Conservation (phyloP, 1,284 basidiomycete genomes). For the Ceraceosorus guamensis region DNA sequence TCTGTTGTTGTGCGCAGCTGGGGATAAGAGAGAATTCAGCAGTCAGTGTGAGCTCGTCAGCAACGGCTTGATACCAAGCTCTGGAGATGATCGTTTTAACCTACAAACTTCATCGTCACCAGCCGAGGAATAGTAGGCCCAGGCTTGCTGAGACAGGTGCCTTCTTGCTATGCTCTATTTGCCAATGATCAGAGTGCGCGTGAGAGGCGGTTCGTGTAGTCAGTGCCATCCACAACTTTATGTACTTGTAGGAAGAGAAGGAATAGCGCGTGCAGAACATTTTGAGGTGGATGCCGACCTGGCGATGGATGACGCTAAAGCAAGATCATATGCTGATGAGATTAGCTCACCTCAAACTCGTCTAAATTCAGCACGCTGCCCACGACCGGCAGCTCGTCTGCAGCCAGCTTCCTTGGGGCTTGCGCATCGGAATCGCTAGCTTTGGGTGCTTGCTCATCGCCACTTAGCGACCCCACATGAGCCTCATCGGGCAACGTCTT, state of each 20-base stretch:
- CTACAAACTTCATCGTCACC: constrained; percentile 55
- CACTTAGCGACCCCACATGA: constrained; percentile 65
- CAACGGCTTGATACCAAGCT: neutral
- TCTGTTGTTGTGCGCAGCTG: too few species aligned
- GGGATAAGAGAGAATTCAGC: neutral
- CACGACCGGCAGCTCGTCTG: constrained; percentile 56
- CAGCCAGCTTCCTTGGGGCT: constrained; percentile 57
- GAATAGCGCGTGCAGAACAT: too few species aligned
- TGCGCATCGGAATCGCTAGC: constrained; percentile 65
- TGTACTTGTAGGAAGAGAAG: too few species aligned
- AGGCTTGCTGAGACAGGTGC: constrained; percentile 52
- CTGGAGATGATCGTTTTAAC: too few species aligned
- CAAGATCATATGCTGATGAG: too few species aligned
- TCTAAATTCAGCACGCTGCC: constrained; percentile 63
- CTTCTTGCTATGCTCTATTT: constrained; percentile 43
- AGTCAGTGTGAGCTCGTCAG: too few species aligned
- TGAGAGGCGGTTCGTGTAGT: neutral
- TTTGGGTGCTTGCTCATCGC: constrained; percentile 55
- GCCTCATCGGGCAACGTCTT: constrained; percentile 62
- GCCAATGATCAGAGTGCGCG: neutral
- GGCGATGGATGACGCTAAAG: too few species aligned
- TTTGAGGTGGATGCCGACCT: too few species aligned
- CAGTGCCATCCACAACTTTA: too few species aligned
- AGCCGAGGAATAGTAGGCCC: constrained; percentile 56
- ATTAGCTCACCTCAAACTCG: constrained; percentile 60